Conservation (phyloP, 805 yeast genomes). For the Yamadazyma ubonensis region DNA sequence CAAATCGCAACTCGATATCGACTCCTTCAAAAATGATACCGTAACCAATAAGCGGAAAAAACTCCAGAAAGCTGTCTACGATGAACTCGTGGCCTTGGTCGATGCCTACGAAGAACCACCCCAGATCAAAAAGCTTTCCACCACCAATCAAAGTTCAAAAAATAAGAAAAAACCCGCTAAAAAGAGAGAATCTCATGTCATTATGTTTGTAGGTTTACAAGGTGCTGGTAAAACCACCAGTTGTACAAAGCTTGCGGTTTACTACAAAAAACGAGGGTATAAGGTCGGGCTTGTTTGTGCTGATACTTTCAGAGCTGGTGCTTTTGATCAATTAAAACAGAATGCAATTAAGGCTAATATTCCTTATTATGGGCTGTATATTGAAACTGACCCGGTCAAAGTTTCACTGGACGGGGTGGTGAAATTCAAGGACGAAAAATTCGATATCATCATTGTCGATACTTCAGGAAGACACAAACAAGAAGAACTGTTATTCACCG, state of each 20-base stretch:
- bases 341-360: slow-evolving; percentile 94
- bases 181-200: slow-evolving; percentile 48
- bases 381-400: slow-evolving; percentile 92
- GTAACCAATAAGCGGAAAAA: slow-evolving; percentile 73
- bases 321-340: slow-evolving; percentile 96
- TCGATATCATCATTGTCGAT: slow-evolving; percentile 92
- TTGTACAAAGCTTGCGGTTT: slow-evolving; percentile 94
- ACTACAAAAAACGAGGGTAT: slow-evolving; percentile 88
- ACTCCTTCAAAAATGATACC: slow-evolving; percentile 50
- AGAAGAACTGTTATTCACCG: slow-evolving; percentile 85
- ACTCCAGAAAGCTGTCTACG: slow-evolving; percentile 89
- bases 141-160: slow-evolving; percentile 21
- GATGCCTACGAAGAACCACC: slow-evolving; percentile 65
- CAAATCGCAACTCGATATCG: slow-evolving; percentile 48
- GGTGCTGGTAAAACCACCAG: slow-evolving; percentile 99
- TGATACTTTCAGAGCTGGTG: slow-evolving; percentile 99
- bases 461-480: slow-evolving; percentile 98
- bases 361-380: slow-evolving; percentile 92
- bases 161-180: slow-evolving; percentile 14
- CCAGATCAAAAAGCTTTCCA: slow-evolving; percentile 76
- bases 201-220: slow-evolving; percentile 97
- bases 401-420: slow-evolving; percentile 91
- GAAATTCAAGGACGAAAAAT: slow-evolving; percentile 85
- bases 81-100: slow-evolving; percentile 83
- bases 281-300: slow-evolving; percentile 98